Base-by-base conservation (phyloP, 352 stramenopile species). In the Globisporangium ultimum region DNA sequence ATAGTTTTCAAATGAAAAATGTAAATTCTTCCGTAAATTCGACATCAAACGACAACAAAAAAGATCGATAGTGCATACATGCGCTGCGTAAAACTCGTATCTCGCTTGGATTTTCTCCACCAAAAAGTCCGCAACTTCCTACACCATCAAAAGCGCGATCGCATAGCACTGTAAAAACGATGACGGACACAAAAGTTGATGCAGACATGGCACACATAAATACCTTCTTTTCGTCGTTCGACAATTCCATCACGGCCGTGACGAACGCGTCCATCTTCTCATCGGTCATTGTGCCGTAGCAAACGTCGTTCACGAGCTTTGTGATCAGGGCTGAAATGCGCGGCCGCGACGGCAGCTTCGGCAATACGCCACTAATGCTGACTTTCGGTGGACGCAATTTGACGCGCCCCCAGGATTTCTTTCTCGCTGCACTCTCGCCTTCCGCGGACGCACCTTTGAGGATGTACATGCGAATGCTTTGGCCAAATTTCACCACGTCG, bases 301-400 rank as follows among this genome's bases (percentile, higher is more conserved):
- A 91, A 32, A 92, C 78, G n/a, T 88, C 84, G 62, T 90, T 92
- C 20, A 96, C 80, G 18, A 96, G 55, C 63, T 96, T 96, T 9
- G 76, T 79, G n/a, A 84, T 70, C 0, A 69, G 53, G 0, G 75
- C 66, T 20, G 79, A 79, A 43, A 82, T 76, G 53, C 85, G 84
- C 17, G 80, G 77, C 18, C 80, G 78, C 21, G 80, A 68, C 18
- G 63, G 69, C 66, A 77, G 73, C 55, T 94, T 94, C 36, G 82
- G 78, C 22, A 94, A 61, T 14, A 91, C 77, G 20, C 74, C 67
- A 11, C 74, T 89, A 59, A 93, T 89, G 62, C 68, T 84, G 17
- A 89, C 77, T 53, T 80, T 82, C 24, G 84, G 84, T 13, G 86
- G 80, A 41, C 84, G 79, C 49, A 96, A 49, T 68, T 88, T 90